Conservation (phyloP, 2,329 filamentous ascomycete genomes). For the Aspergillus uvarum region DNA sequence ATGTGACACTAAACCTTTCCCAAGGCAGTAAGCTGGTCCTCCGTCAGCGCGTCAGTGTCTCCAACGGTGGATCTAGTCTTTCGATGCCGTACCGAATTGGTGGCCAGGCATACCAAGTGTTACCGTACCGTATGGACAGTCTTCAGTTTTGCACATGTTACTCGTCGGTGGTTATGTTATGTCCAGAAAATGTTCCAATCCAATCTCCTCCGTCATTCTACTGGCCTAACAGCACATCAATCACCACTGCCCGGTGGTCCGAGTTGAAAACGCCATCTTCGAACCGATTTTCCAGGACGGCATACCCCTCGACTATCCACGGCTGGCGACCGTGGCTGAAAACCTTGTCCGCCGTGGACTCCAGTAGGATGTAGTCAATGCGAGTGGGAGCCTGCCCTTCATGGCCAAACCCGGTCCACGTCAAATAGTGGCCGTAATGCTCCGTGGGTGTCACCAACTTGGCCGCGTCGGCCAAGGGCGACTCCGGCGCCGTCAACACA, state of each 20-base stretch:
- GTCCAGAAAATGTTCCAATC: neutral
- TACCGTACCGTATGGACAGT: neutral
- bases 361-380: constrained; percentile 57
- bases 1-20: constrained; percentile 13
- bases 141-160: neutral
- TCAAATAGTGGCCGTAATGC: constrained; percentile 53
- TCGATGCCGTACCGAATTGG: constrained; percentile 1
- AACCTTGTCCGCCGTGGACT: constrained; percentile 21
- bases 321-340: constrained; percentile 14
- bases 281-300: constrained; percentile 55
- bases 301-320: constrained; percentile 51
- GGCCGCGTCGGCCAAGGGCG: constrained; percentile 40
- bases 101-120: neutral
- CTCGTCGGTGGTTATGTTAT: neutral
- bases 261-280: constrained; percentile 56
- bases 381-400: constrained; percentile 39
- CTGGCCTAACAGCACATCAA: constrained; percentile 42
- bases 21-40: neutral
- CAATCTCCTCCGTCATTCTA: neutral
- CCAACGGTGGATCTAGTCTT: constrained; percentile 8
- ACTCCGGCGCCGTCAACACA: constrained; percentile 44
- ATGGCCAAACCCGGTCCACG: constrained; percentile 55
- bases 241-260: constrained; percentile 59
- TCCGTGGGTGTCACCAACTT: constrained; percentile 35
- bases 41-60: constrained; percentile 1